These are phyloP conservation scores for Pachysandra terminalis DNA, from an alignment of 164 flowering plant genomes.

Conservation along the genomic window DNA sequence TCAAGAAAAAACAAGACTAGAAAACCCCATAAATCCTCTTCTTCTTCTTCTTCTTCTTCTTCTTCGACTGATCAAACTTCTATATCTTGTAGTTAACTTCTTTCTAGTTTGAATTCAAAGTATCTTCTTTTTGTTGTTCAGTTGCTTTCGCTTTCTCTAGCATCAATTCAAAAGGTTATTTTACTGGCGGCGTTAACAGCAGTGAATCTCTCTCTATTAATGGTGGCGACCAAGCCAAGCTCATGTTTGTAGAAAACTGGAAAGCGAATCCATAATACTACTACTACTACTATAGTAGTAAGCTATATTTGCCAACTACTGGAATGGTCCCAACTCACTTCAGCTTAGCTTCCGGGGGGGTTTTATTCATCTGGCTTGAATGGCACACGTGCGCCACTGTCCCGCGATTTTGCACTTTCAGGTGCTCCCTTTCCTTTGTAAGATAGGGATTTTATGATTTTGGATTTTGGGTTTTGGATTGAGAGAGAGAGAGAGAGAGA, in stretches of 20 bases:
- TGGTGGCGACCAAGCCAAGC: background rate
- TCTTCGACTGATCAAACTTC: too few relatives aligned
- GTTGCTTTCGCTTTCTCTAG: background rate
- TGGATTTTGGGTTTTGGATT: slow-evolving; percentile 1
- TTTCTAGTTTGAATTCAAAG: too few relatives aligned
- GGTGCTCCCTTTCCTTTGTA: slow-evolving; percentile 6
- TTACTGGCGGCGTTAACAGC: too few relatives aligned
- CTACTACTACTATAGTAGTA: too few relatives aligned
- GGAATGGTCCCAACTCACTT: background rate
- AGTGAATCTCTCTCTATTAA: too few relatives aligned
- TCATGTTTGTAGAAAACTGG: too few relatives aligned
- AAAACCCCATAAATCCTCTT: too few relatives aligned
- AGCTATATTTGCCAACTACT: too few relatives aligned
- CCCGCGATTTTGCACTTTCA: slow-evolving; percentile 18
- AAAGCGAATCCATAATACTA: background rate
- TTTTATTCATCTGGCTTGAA: background rate
- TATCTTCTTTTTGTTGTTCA: background rate
- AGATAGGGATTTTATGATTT: slow-evolving; percentile 2
- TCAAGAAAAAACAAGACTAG: background rate
- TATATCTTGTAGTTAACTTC: too few relatives aligned
- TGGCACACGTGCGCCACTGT: slow-evolving; percentile 28
- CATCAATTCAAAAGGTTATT: background rate
- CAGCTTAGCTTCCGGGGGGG: slow-evolving; percentile 12
- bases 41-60: too few relatives aligned
- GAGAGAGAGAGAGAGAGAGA: too few relatives aligned